Percentiles rank a stretch among this genome's conserved stretches.
phyloP scores from a whole-genome alignment of 2,329 filamentous ascomycete genomes.

The Aspergillus awamori region DNA sequence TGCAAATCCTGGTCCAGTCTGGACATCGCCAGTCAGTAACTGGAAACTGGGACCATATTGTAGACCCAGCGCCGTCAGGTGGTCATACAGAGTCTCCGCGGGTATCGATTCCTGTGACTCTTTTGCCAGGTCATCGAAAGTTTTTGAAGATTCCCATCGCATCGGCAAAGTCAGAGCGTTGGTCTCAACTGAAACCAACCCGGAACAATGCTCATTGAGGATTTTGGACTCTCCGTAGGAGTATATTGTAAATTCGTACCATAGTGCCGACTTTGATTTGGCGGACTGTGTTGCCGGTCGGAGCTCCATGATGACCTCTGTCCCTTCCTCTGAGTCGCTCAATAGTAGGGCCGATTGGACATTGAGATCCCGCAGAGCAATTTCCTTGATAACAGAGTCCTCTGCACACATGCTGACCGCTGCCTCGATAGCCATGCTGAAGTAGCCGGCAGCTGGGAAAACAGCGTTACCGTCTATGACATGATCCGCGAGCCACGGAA shows the following conservation, averaged over 20 bases:
- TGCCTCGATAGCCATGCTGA: constrained; percentile 10
- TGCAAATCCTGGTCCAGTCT: neutral
- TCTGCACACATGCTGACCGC: neutral
- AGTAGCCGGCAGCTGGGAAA: constrained; percentile 11
- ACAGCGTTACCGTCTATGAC: neutral
- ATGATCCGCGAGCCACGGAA: constrained; percentile 11
- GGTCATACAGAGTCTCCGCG: neutral
- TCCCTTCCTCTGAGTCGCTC: neutral
- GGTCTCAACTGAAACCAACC: neutral
- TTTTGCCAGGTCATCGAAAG: neutral
- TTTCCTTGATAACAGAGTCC: neutral
- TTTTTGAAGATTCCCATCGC: too few relatives aligned
- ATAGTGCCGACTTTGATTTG: neutral
- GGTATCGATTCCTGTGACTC: neutral
- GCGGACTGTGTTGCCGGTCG: neutral
- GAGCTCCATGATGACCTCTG: constrained; percentile 1
- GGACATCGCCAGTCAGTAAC: neutral
- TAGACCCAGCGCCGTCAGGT: neutral
- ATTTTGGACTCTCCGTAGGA: neutral
- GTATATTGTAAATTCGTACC: constrained; percentile 5
- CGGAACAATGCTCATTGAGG: constrained; percentile 1
- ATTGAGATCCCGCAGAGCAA: neutral
- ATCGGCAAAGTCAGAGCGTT: neutral
- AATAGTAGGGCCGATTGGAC: neutral
- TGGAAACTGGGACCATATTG: neutral